These are phyloP conservation scores for Malus fusca DNA, from an alignment of 306 rosid species.

Conservation along the genomic window DNA sequence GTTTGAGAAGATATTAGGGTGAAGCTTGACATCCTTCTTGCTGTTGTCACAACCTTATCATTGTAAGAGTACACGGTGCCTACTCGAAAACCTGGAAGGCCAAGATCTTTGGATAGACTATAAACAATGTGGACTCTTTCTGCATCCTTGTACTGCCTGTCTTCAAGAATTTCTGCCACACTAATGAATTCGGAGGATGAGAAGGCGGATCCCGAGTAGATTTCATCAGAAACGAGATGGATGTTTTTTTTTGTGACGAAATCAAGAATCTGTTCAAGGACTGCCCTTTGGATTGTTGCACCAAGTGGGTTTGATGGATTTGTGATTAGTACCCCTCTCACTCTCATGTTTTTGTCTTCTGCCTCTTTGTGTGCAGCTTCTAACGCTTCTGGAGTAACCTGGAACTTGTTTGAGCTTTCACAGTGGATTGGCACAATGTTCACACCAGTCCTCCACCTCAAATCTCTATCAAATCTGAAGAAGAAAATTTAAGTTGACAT, in stretches of 20 bases:
- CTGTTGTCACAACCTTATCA: slow-evolving; percentile 59
- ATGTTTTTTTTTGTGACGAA: slow-evolving; percentile 63
- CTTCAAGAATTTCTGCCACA: slow-evolving; percentile 58
- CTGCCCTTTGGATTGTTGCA: slow-evolving; percentile 47
- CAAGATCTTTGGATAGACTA: slow-evolving; percentile 78
- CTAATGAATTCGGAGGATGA: slow-evolving; percentile 59
- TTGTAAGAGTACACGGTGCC: slow-evolving; percentile 77
- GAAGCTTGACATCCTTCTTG: slow-evolving; percentile 74
- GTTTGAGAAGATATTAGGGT: slow-evolving; percentile 72
- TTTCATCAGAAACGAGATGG: slow-evolving; percentile 85
- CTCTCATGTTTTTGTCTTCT: slow-evolving; percentile 43
- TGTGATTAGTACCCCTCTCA: slow-evolving; percentile 68
- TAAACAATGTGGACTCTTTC: slow-evolving; percentile 84
- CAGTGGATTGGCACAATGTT: slow-evolving; percentile 80
- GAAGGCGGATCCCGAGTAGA: slow-evolving; percentile 91
- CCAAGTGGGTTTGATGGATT: slow-evolving; percentile 94
- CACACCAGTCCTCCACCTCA: slow-evolving; percentile 92
- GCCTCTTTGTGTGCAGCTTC: slow-evolving; percentile 63
- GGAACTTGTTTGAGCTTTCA: slow-evolving; percentile 73
- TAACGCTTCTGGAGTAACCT: slow-evolving; percentile 59
- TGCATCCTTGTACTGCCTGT: slow-evolving; percentile 28
- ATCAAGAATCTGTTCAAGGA: slow-evolving; percentile 53
- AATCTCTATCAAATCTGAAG: slow-evolving; percentile 84
- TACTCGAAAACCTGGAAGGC: slow-evolving; percentile 68
- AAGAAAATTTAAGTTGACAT: neutral